Base-by-base conservation (phyloP, 2,329 filamentous ascomycete genomes). In the Neocatenulostroma microsporum region DNA sequence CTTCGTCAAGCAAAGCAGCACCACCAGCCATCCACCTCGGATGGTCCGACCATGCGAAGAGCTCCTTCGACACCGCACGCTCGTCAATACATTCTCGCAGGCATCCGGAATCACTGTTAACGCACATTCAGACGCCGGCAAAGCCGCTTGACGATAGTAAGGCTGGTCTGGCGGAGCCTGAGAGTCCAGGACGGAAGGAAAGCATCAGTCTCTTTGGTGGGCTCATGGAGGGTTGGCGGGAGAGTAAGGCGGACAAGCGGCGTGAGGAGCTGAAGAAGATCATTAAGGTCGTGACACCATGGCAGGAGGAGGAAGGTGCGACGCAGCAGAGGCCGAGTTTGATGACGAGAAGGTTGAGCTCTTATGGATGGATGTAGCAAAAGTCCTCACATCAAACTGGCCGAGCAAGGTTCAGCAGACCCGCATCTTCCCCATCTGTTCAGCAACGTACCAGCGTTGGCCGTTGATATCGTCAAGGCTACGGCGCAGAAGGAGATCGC, bases 211-310 rank as follows among this genome's bases (percentile, higher is more conserved):
- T 13, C 13, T 39, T 37, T 4, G 30, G 17, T 23, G 37, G 40
- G 4, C 12, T 51, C 4, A 34, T 50, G 36, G 48, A 52, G 9
- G 39, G 37, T 5, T 54, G 44, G 47, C 38, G 40, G 26, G 46
- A 53, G 37, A 36, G 29, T 5, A 49, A 49, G 34, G 54, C 50
- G 21, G 44, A 54, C 40, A 56, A 50, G 43, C 44, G 56, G 35
- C 44, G 54, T 30, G 47, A 50, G 38, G 53, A 57, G 19, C 38
- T 60, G 37, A 58, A 55, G 50, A 53, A 41, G 40, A 46, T 48
- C 32, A 60, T 60, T 31, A 46, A 41, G 34, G 46, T 58, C 31
- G 47, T 58, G 20, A 46, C 46, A 21, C 21, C 24, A 15, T 27
- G 33, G 31, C 31, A 34, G 37, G 20, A 28, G 21, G 13, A 24